Evolutionary conservation across 2,329 filamentous ascomycete species (phyloP).

Genomic region (Ceratocystiopsis minuta): DNA sequence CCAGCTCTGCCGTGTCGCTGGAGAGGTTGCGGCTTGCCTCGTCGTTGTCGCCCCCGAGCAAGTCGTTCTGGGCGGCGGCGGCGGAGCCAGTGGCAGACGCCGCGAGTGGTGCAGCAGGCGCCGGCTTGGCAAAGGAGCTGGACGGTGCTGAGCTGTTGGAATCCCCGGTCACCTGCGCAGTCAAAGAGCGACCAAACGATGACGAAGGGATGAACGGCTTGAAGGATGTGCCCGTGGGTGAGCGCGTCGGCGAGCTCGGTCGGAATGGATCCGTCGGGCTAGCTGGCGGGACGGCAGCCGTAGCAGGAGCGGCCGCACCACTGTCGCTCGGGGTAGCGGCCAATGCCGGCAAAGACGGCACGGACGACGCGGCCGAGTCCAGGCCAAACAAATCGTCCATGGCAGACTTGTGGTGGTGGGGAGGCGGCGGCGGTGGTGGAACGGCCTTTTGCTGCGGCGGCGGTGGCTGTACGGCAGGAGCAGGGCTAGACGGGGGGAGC

Average conservation of each 20-base stretch:
- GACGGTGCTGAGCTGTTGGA: slow-evolving; percentile 26
- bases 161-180: slow-evolving; percentile 57
- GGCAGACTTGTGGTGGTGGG: slow-evolving; percentile 40
- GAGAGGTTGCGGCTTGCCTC: slow-evolving; percentile 78
- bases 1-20: slow-evolving; percentile 77
- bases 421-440: slow-evolving; percentile 17
- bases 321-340: slow-evolving; percentile 2
- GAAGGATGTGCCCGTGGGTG: slow-evolving; percentile 35
- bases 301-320: slow-evolving; percentile 6
- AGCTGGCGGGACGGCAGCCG: slow-evolving; percentile 29
- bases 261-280: slow-evolving; percentile 14
- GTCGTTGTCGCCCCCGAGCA: slow-evolving; percentile 79
- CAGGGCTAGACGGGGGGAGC: slow-evolving; percentile 28
- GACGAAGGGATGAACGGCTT: slow-evolving; percentile 88
- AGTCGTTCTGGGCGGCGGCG: slow-evolving; percentile 43
- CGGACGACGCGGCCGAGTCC: slow-evolving; percentile 43
- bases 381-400: slow-evolving; percentile 88
- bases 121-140: slow-evolving; percentile 12
- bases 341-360: slow-evolving; percentile 19
- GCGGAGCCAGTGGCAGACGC: neutral
- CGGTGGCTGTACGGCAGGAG: slow-evolving; percentile 22
- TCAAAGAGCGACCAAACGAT: slow-evolving; percentile 71
- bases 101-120: neutral
- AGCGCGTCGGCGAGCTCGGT: slow-evolving; percentile 32
- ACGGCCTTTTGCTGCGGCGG: slow-evolving; percentile 3